Base-by-base conservation (phyloP, 2,329 filamentous ascomycete species). In the Apiospora saccharicola region DNA sequence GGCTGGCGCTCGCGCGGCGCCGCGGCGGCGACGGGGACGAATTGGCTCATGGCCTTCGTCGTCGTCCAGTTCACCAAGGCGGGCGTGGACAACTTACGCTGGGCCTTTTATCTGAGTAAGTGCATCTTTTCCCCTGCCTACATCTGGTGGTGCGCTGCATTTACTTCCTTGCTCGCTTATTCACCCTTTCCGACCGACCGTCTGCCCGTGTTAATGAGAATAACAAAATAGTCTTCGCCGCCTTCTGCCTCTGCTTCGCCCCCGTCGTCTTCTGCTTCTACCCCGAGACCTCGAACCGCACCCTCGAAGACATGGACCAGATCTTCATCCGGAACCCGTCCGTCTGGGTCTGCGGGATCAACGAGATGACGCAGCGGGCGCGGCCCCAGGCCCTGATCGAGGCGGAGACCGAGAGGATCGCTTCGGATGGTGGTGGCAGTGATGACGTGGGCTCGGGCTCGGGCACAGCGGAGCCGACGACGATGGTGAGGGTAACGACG, bases 241-340 rank as follows among this genome's bases (percentile, higher is more conserved):
- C 76, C 13, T 73, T 79, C 13, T 79, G 77, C 16, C 72, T 79
- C 13, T 69, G 53, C 10, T 80, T 73, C 73, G 77, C 77, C 70
- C 85, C 85, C 0, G 79, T 84, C 68, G 84, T 84, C 0, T 85
- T 84, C 72, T 81, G 83, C 71, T 82, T 86, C 71, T 86, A 86
- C 69, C 84, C 84, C 0, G 85, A 86, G 73, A 86, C 85, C 0
- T 80, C 83, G 75, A 74, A 76, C 71, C 83, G 85, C 4, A 87
- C 84, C 8, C 82, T 91, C 22, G 90, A 92, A 78, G 89, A 91
- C 64, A 71, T 57, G 61, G 76, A 78, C 19, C 71, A 76, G 12
- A 74, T 76, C 71, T 78, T 78, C 49, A 72, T 76, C 53, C 73
- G 73, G 22, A 76, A 77, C 53, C 76, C 76, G 7, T 76, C 75